These are phyloP conservation scores for Allium fistulosum DNA, from an alignment of 106 monocot genomes.

Conservation along the genomic window DNA sequence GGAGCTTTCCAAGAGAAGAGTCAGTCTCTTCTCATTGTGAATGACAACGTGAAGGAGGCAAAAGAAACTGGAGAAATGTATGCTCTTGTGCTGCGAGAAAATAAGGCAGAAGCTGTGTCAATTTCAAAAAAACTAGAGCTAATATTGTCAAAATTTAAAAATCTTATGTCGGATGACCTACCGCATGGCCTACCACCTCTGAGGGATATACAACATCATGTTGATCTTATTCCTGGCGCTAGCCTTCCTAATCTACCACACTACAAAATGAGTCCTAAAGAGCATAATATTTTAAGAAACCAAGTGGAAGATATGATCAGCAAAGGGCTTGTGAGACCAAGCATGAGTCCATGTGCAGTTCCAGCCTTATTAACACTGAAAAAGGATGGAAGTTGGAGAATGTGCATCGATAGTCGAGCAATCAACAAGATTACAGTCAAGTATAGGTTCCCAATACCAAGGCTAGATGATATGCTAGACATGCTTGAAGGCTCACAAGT, in stretches of 20 bases:
- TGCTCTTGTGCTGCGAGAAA: background rate
- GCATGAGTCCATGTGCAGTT: conserved; percentile 3
- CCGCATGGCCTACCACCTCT: background rate
- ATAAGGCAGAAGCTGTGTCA: background rate
- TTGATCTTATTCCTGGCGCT: background rate
- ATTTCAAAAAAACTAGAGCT: background rate
- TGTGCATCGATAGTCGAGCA: too few relatives aligned
- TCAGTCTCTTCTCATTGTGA: background rate
- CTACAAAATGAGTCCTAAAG: background rate
- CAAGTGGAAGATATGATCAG: background rate
- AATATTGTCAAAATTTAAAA: background rate
- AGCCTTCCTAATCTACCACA: background rate
- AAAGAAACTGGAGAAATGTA: background rate
- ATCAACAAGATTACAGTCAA: too few relatives aligned
- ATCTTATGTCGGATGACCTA: background rate
- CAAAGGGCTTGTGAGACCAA: background rate
- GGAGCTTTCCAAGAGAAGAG: background rate
- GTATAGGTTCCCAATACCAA: too few relatives aligned
- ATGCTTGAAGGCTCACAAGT: background rate
- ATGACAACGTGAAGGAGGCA: background rate
- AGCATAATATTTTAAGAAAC: background rate
- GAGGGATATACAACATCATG: conserved; percentile 1
- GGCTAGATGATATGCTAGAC: too few relatives aligned
- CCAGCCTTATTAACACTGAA: background rate
- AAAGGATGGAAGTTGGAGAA: background rate